Percentiles rank a stretch among this genome's conserved stretches.
Evolutionary conservation across 1,139 yeast genomes (phyloP).

Genomic region (Scheffersomyces insectosa): DNA sequence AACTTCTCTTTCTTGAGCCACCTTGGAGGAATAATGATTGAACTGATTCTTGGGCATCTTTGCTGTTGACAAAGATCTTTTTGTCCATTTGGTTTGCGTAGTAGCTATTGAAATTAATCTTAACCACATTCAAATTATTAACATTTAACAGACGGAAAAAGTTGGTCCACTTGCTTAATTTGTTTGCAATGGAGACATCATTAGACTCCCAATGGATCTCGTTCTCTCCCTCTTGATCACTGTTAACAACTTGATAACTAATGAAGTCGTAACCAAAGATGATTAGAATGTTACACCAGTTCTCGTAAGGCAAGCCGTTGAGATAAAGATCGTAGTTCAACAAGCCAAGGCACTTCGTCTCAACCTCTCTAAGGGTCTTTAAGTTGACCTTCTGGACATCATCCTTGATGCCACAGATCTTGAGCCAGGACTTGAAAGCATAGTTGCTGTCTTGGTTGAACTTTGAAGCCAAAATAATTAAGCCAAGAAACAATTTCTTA

Average conservation of each 20-base stretch:
- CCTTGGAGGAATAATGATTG: constrained; percentile 14
- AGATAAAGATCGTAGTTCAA: constrained; percentile 60
- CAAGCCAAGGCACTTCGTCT: constrained; percentile 51
- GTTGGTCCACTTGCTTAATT: constrained; percentile 32
- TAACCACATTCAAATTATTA: constrained; percentile 16
- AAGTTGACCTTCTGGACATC: constrained; percentile 22
- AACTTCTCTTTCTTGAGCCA: constrained; percentile 19
- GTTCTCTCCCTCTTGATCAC: constrained; percentile 12
- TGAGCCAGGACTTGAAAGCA: constrained; percentile 72
- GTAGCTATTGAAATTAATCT: constrained; percentile 32
- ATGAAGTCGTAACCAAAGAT: constrained; percentile 50
- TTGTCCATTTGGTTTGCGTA: constrained; percentile 36
- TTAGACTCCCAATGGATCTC: constrained; percentile 34
- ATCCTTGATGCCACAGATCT: constrained; percentile 60
- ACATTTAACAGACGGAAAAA: constrained; percentile 25
- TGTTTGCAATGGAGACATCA: constrained; percentile 17
- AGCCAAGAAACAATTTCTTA: constrained; percentile 64
- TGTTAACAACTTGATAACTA: constrained; percentile 16
- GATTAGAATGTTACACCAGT: constrained; percentile 52
- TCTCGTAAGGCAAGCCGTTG: constrained; percentile 49
- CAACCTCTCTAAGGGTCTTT: constrained; percentile 52
- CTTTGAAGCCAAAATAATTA: constrained; percentile 70
- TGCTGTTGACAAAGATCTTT: constrained; percentile 26
- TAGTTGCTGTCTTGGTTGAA: constrained; percentile 74
- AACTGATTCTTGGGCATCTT: constrained; percentile 4